These are phyloP conservation scores for Ulota crispa DNA, from an alignment of 225 moss, liverwort and hornwort species.

Conservation along the genomic window DNA sequence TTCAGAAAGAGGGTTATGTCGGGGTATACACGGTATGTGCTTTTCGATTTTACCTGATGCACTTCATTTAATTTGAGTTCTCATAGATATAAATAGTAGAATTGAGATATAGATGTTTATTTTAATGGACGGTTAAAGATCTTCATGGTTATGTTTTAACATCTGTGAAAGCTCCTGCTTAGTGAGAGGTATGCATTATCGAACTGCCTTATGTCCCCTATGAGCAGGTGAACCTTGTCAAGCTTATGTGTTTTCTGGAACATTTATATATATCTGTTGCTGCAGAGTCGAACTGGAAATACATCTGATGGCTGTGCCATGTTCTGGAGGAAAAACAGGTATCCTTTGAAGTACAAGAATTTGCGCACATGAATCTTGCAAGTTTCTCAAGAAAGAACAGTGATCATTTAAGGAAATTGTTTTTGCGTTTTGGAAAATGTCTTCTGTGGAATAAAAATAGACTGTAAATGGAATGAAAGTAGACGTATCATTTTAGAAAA, in stretches of 20 bases:
- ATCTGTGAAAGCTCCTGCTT: neutral
- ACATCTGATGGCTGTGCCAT: slow-evolving; percentile 89
- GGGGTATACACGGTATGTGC: slow-evolving; percentile 71
- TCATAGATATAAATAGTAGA: neutral
- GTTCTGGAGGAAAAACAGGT: slow-evolving; percentile 85
- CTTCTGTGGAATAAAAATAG: neutral
- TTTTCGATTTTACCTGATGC: neutral
- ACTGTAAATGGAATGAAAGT: neutral
- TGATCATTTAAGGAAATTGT: neutral
- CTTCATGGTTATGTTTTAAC: neutral
- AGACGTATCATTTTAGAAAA: neutral
- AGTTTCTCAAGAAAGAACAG: neutral
- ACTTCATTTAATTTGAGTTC: neutral
- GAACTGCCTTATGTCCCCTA: neutral
- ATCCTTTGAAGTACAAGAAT: neutral
- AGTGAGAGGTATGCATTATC: neutral
- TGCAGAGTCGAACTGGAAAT: slow-evolving; percentile 79
- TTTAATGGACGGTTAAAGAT: neutral
- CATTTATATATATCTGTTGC: slow-evolving; percentile 15
- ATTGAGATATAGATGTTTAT: neutral
- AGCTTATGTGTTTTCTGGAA: slow-evolving; percentile 12
- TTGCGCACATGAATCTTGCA: neutral
- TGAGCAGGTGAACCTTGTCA: neutral
- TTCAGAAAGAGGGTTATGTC: slow-evolving; percentile 67
- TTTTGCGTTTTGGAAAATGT: neutral